phyloP scores from a whole-genome alignment of 2,329 filamentous ascomycete species.

The Ceratocystis ficicola region DNA sequence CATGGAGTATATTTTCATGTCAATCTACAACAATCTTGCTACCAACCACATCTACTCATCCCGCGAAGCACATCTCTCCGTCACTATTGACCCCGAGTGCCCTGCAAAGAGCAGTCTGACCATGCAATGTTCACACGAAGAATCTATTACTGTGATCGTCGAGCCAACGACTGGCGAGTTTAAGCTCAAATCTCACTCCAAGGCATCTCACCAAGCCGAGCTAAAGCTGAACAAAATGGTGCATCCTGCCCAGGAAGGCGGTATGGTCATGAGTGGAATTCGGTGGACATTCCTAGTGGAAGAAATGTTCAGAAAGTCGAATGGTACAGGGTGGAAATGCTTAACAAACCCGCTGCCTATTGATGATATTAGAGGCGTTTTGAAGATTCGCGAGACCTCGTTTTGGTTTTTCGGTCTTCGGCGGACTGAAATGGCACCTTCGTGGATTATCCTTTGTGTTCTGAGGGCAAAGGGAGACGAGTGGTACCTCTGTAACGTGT shows the following conservation, averaged over 20 bases:
- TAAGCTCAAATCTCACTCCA: slow-evolving; percentile 53
- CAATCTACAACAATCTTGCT: slow-evolving; percentile 49
- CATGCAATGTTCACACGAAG: slow-evolving; percentile 44
- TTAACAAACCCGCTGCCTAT: slow-evolving; percentile 37
- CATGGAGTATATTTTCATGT: slow-evolving; percentile 56
- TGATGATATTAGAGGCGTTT: slow-evolving; percentile 46
- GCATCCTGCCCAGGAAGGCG: slow-evolving; percentile 46
- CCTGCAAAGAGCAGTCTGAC: slow-evolving; percentile 55
- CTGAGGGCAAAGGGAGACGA: slow-evolving; percentile 60
- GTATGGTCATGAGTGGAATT: slow-evolving; percentile 46
- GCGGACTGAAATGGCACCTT: slow-evolving; percentile 55
- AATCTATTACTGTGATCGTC: slow-evolving; percentile 40
- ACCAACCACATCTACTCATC: slow-evolving; percentile 49
- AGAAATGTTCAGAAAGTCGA: slow-evolving; percentile 47
- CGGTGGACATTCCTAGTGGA: slow-evolving; percentile 51
- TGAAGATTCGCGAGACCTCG: slow-evolving; percentile 49
- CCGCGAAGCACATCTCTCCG: slow-evolving; percentile 44
- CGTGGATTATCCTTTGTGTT: slow-evolving; percentile 61
- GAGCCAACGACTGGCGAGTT: slow-evolving; percentile 71
- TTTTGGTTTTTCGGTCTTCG: slow-evolving; percentile 57
- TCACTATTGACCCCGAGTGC: slow-evolving; percentile 47
- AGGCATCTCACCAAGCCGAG: slow-evolving; percentile 46
- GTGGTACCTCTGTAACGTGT: slow-evolving; percentile 65
- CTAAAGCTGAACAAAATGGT: slow-evolving; percentile 49
- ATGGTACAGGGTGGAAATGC: slow-evolving; percentile 52